phyloP scores from a whole-genome alignment of 108 stramenopile genomes.

The Stephanodiscus minutulus region DNA sequence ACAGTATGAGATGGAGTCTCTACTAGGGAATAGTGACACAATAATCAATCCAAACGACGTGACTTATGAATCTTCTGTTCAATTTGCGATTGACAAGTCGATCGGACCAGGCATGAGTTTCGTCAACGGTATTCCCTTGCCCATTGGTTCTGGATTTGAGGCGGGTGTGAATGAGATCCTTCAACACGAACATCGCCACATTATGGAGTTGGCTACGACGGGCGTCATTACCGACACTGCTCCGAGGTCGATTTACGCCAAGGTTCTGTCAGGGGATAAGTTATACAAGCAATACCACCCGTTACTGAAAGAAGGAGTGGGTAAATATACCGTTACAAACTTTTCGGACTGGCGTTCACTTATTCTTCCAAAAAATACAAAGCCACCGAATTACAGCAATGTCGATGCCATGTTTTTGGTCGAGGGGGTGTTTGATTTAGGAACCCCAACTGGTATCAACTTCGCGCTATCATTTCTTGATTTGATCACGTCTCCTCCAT shows the following conservation, averaged over 20 bases:
- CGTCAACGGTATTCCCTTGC: slow-evolving; percentile 83
- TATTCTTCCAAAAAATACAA: slow-evolving; percentile 29
- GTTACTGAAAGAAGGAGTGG: slow-evolving; percentile 45
- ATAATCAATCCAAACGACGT: slow-evolving; percentile 4
- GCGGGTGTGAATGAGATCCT: slow-evolving; percentile 53
- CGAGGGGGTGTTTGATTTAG: slow-evolving; percentile 67
- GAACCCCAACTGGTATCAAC: slow-evolving; percentile 39
- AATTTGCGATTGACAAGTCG: slow-evolving; percentile 23
- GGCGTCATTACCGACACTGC: slow-evolving; percentile 68
- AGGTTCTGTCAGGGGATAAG: slow-evolving; percentile 60
- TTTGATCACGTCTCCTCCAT: slow-evolving; percentile 39
- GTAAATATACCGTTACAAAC: slow-evolving; percentile 38
- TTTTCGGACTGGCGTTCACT: slow-evolving; percentile 56
- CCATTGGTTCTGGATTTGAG: slow-evolving; percentile 31
- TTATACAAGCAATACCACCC: slow-evolving; percentile 66
- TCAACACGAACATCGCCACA: slow-evolving; percentile 60
- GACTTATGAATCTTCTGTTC: slow-evolving; percentile 29
- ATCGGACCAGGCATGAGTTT: slow-evolving; percentile 79
- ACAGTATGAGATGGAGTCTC: slow-evolving; percentile 30
- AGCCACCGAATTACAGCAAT: slow-evolving; percentile 7
- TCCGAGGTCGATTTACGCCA: slow-evolving; percentile 75
- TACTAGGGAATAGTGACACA: slow-evolving; percentile 24
- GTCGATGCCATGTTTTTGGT: slow-evolving; percentile 60
- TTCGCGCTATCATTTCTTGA: slow-evolving; percentile 51
- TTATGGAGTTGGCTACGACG: slow-evolving; percentile 55